Percentiles rank a stretch among this genome's conserved stretches.
phyloP scores from a whole-genome alignment of 345 rosid genomes.

The Citrus sinensis region DVS_A1.0 CM039166.1:12448001-12448500 shows the following conservation, averaged over 20 bases:
- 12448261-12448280: not conserved
- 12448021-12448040: conserved; percentile 20
- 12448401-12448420: not conserved
- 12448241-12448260: not conserved
- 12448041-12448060: conserved; percentile 20
- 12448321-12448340: not conserved
- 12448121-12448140: not conserved
- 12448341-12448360: not conserved
- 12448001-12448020: conserved; percentile 11
- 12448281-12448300: not conserved
- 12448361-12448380: not conserved
- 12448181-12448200: not conserved
- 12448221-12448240: not conserved
- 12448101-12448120: conserved; percentile 16
- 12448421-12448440: not conserved
- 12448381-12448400: not conserved
- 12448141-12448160: conserved; percentile 13
- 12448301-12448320: not conserved
- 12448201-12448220: not conserved
- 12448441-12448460: conserved; percentile 8
- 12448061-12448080: conserved; percentile 24
- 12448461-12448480: conserved; percentile 2
- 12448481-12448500: not conserved
- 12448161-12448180: conserved; percentile 8
- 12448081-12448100: conserved; percentile 38